A percentile compares a stretch with the other conserved stretches of the same genome.
Conservation (phyloP, 345 rosid species). For the Zanthoxylum bungeanum region DNA sequence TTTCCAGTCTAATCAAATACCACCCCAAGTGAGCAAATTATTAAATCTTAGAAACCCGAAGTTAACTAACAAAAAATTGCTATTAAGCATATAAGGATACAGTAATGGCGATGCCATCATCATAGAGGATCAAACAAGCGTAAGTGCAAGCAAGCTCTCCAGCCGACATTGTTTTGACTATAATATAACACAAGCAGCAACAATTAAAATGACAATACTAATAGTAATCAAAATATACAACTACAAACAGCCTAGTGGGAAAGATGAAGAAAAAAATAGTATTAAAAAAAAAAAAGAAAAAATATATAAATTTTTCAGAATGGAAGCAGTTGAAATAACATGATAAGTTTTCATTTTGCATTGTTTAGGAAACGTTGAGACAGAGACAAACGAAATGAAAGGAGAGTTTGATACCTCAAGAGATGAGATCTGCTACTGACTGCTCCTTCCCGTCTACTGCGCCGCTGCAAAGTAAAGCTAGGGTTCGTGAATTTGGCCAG, state of each 20-base stretch:
- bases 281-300: background rate
- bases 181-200: background rate
- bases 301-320: background rate
- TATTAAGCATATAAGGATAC: too few relatives aligned
- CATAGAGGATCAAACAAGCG: conserved; percentile 18
- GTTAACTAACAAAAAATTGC: too few relatives aligned
- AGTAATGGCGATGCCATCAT: conserved; percentile 16
- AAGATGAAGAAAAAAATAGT: background rate
- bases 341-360: background rate
- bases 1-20: too few relatives aligned
- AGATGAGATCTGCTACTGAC: background rate
- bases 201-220: background rate
- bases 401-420: conserved; percentile 2
- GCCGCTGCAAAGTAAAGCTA: conserved; percentile 1
- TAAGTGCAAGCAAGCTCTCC: conserved; percentile 22
- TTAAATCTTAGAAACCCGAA: too few relatives aligned
- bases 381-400: too few relatives aligned
- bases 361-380: too few relatives aligned
- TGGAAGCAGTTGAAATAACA: background rate
- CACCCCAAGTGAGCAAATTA: too few relatives aligned
- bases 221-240: background rate
- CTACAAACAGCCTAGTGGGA: background rate
- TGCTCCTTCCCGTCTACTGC: background rate
- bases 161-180: conserved; percentile 21
- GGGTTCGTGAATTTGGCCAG: background rate